These are phyloP conservation scores for Syzygium aqueum DNA, from an alignment of 345 rosid species.

Conservation along the genomic window DNA sequence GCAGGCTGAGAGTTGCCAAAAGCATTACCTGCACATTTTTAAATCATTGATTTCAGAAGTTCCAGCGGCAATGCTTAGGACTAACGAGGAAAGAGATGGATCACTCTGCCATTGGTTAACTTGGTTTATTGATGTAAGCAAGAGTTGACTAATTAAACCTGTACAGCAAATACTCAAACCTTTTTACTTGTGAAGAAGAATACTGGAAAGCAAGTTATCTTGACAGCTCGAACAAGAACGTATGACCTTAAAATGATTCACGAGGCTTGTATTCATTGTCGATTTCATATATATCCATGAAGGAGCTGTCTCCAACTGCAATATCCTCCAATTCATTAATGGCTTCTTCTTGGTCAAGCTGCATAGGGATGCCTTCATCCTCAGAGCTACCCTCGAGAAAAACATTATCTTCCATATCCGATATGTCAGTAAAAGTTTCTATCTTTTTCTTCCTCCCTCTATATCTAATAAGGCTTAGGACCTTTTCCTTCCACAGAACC, in stretches of 20 bases:
- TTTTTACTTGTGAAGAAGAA: neutral
- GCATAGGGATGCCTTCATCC: conserved; percentile 13
- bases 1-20: neutral
- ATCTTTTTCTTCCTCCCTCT: conserved; percentile 48
- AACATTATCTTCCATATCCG: conserved; percentile 34
- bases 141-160: neutral
- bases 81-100: neutral
- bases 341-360: conserved; percentile 21
- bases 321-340: conserved; percentile 16
- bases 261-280: conserved; percentile 1
- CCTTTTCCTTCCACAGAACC: conserved; percentile 54
- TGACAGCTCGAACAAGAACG: neutral
- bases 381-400: conserved; percentile 19
- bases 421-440: conserved; percentile 31
- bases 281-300: conserved; percentile 40
- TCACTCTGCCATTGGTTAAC: neutral
- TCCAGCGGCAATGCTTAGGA: neutral
- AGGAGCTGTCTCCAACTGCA: conserved; percentile 15
- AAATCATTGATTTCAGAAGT: neutral
- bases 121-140: neutral
- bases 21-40: neutral
- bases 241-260: neutral
- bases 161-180: neutral
- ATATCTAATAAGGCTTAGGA: conserved; percentile 40
- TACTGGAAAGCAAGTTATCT: neutral